Conservation (phyloP, 2,329 filamentous ascomycete species). For the Ophiostoma piceae region DNA sequence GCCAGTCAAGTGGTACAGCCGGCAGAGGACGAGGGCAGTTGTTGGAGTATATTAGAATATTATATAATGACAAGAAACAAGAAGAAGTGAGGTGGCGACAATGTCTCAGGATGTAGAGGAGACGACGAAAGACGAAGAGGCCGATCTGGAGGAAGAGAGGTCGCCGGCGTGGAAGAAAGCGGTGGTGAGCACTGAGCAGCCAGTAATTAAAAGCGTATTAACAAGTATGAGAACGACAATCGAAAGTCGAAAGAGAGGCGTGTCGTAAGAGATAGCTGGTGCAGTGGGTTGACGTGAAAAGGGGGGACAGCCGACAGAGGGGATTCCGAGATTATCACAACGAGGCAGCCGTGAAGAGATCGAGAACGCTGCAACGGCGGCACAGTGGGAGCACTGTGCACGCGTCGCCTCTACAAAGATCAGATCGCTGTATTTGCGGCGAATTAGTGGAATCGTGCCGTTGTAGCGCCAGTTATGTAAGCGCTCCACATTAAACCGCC, state of each 20-base stretch:
- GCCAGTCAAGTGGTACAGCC: neutral
- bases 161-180: neutral
- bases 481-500: neutral
- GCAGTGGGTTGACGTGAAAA: slow-evolving; percentile 12
- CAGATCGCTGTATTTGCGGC: neutral
- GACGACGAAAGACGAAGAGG: neutral
- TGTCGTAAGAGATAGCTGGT: neutral
- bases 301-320: neutral
- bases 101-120: neutral
- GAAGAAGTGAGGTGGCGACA: neutral
- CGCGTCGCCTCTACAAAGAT: neutral
- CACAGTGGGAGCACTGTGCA: neutral
- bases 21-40: neutral
- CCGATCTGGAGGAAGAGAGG: neutral
- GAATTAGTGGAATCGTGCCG: neutral
- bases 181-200: neutral
- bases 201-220: neutral
- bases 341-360: slow-evolving; percentile 5
- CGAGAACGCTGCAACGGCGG: neutral
- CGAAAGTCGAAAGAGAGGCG: neutral
- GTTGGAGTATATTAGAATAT: neutral
- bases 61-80: neutral
- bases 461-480: slow-evolving; percentile 5
- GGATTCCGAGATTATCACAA: neutral
- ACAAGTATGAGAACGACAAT: neutral